Conservation (phyloP, 225 moss, liverwort and hornwort genomes). For the Pseudoscleropodium purum region DNA sequence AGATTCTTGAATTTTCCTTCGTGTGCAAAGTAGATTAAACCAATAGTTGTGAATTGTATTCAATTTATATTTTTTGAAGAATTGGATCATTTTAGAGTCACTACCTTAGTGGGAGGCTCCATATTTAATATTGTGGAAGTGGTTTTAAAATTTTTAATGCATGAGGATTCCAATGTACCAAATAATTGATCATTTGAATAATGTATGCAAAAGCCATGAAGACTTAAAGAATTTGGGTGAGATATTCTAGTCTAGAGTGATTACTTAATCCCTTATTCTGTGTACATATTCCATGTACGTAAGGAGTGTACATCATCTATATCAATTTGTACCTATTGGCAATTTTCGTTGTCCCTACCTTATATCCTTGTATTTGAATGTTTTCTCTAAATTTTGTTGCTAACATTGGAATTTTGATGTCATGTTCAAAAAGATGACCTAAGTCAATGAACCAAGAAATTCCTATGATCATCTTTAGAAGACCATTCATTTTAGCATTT, state of each 20-base stretch:
- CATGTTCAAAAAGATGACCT: neutral
- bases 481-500: neutral
- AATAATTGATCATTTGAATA: neutral
- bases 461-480: too few relatives aligned
- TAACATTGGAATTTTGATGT: neutral
- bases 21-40: neutral
- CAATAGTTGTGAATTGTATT: neutral
- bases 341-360: neutral
- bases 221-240: neutral
- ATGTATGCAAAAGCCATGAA: neutral
- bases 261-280: too few relatives aligned
- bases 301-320: neutral
- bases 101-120: neutral
- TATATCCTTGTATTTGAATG: neutral
- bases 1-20: neutral
- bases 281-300: neutral
- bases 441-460: neutral
- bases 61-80: neutral
- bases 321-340: neutral
- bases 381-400: neutral
- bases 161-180: neutral
- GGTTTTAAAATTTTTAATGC: neutral
- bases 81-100: neutral
- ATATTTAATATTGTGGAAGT: too few relatives aligned
- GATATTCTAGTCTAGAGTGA: neutral